Percentiles rank a stretch among this genome's conserved stretches.
phyloP scores from a whole-genome alignment of 2,329 filamentous ascomycete species.

The Pyricularia sp. region DNA sequence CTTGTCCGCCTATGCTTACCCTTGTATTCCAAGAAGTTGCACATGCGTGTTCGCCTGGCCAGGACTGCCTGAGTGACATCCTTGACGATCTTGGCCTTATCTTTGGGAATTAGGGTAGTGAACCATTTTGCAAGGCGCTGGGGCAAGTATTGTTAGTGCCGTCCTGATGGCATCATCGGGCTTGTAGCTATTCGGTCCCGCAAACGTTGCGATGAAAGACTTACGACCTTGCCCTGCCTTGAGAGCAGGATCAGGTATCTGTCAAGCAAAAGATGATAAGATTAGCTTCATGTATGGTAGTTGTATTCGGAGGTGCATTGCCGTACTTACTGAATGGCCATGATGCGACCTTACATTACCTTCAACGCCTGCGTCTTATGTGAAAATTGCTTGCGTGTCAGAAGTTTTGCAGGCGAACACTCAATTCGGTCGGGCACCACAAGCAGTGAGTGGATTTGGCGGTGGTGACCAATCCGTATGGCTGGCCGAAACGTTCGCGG shows the following conservation, averaged over 20 bases:
- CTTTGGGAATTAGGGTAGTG: constrained; percentile 89
- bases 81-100: constrained; percentile 99
- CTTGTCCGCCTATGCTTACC: constrained; percentile 35
- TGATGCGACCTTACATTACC: constrained; percentile 15
- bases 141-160: neutral
- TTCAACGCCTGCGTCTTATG: neutral
- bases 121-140: constrained; percentile 99
- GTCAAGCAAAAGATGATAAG: constrained; percentile 1
- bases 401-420: neutral
- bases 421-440: neutral
- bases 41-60: constrained; percentile 93
- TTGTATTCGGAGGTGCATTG: neutral
- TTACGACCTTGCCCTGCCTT: constrained; percentile 96
- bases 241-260: constrained; percentile 98
- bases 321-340: constrained; percentile 38
- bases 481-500: neutral
- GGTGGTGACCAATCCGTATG: neutral
- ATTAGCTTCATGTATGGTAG: neutral
- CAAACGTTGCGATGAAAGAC: constrained; percentile 23
- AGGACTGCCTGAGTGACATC: constrained; percentile 97
- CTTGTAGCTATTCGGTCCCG: neutral
- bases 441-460: neutral
- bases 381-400: neutral
- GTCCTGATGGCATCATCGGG: neutral
- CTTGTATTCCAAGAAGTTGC: constrained; percentile 99